Conservation (phyloP, 306 rosid genomes). For the Adenanthera pavonina region DNA sequence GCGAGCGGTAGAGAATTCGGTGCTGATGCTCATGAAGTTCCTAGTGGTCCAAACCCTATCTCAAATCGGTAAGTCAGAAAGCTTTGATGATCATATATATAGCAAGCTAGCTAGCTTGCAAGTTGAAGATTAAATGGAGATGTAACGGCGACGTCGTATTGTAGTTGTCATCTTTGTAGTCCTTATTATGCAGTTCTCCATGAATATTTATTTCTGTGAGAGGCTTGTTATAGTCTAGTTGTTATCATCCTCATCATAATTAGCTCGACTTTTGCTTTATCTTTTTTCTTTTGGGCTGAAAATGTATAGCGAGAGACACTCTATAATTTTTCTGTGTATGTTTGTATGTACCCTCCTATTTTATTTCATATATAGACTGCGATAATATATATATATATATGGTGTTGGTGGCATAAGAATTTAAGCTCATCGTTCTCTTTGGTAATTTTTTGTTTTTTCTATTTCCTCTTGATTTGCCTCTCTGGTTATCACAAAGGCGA, state of each 20-base stretch:
- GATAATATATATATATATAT: constrained; percentile 20
- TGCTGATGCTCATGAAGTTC: constrained; percentile 90
- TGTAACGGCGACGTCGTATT: constrained; percentile 40
- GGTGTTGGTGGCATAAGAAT: constrained; percentile 42
- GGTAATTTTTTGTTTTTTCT: background rate
- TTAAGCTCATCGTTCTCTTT: constrained; percentile 12
- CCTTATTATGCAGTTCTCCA: constrained; percentile 48
- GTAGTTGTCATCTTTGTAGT: constrained; percentile 56
- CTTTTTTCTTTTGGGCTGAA: constrained; percentile 45
- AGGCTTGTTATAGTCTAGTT: constrained; percentile 55
- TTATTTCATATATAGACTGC: constrained; percentile 53
- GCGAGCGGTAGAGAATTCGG: constrained; percentile 59
- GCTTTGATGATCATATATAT: constrained; percentile 7
- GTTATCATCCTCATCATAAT: constrained; percentile 43
- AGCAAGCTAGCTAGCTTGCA: constrained; percentile 32
- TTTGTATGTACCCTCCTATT: constrained; percentile 58
- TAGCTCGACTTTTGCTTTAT: constrained; percentile 35
- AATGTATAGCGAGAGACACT: constrained; percentile 80
- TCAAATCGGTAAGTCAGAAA: constrained; percentile 63
- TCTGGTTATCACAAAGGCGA: constrained; percentile 9
- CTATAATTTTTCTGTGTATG: constrained; percentile 51
- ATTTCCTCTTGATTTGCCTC: background rate
- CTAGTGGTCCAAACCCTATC: constrained; percentile 96
- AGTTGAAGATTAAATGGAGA: constrained; percentile 50
- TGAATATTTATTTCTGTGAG: constrained; percentile 57